Evolutionary conservation across 768 basidiomycete species (phyloP).

Genomic region (Exidia glandulosa): DNA sequence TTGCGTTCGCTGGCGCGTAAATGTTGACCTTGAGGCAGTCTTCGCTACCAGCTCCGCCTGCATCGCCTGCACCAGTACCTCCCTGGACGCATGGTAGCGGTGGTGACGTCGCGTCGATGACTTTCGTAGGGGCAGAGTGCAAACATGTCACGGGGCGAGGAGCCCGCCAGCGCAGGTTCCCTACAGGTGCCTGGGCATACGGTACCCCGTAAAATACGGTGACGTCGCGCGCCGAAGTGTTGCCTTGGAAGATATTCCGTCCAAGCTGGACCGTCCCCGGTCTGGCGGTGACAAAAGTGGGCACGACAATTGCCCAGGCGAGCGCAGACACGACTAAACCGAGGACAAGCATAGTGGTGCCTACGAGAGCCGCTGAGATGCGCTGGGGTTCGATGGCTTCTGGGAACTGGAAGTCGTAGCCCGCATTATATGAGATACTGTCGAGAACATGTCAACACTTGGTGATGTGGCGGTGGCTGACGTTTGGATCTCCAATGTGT

Average conservation of each 20-base stretch:
- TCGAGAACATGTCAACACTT: no score
- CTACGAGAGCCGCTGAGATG: no score
- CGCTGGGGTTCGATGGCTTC: no score
- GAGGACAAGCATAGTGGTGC: neutral
- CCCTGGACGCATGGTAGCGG: slow-evolving; percentile 39
- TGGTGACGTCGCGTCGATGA: neutral
- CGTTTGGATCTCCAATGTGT: no score
- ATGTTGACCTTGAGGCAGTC: slow-evolving; percentile 61
- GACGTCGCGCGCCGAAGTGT: slow-evolving; percentile 37
- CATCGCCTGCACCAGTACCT: slow-evolving; percentile 37
- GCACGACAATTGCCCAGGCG: neutral
- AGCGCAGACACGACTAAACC: neutral
- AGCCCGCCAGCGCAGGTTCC: slow-evolving; percentile 26
- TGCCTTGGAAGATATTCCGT: slow-evolving; percentile 48
- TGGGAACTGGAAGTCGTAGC: no score
- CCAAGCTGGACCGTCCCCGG: slow-evolving; percentile 34
- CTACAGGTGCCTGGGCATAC: slow-evolving; percentile 27
- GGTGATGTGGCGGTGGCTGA: no score
- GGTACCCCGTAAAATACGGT: slow-evolving; percentile 41
- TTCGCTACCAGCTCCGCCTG: slow-evolving; percentile 54
- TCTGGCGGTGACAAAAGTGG: neutral
- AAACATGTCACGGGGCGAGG: slow-evolving; percentile 30
- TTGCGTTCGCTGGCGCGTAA: slow-evolving; percentile 41
- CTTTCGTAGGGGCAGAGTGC: neutral
- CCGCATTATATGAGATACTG: no score